Base-by-base conservation (phyloP, 805 yeast species). In the Kazachstania taianensis region DNA sequence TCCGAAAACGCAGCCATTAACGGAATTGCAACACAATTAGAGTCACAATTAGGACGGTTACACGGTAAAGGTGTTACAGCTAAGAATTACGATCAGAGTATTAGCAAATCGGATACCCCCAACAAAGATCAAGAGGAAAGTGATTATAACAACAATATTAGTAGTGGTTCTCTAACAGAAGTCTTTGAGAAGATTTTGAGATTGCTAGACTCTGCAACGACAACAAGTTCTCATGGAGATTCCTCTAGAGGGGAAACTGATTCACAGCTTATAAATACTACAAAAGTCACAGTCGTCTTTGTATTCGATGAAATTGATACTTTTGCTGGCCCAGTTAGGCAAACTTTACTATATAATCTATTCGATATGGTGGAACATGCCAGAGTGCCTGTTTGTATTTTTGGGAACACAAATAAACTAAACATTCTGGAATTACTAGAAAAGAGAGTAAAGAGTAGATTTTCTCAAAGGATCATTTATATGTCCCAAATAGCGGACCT, bases 361-460 rank as follows among this genome's bases (percentile, higher is more conserved):
- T 82, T 92, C 53, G 97, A 92, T 49, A 66, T 87, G 48, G 77
- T 94, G 2, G 94, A 85, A 51, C 69, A 62, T 38, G 63, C 75
- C 30, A 68, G 75, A 14, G 66, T 72, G 2, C 94, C 96, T 1
- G 75, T 87, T 5, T 72, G 92, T 35, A 82, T 89, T 5, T 57
- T 92, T 32, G 96, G 97, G 2, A 59, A 80, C 9, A 78, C 94
- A 1, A 70, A 87, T 1, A 76, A 79, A 36, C 65, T 84, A 33
- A 83, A 82, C 5, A 70, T 85, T 1, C 66, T 87, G 33, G 96
- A 89, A 47, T 66, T 75, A 47, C 63, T 92, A 31, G 99, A 92
- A 52, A 92, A 89, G 52, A 69, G 99, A 49, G 97, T 92, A 1
- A 71, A 85, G 45, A 79, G 94, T 38, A 64, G 99, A 44, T 92